Conservation (phyloP, 176 grass and related monocot genomes). For the Lolium multiflorum region DNA sequence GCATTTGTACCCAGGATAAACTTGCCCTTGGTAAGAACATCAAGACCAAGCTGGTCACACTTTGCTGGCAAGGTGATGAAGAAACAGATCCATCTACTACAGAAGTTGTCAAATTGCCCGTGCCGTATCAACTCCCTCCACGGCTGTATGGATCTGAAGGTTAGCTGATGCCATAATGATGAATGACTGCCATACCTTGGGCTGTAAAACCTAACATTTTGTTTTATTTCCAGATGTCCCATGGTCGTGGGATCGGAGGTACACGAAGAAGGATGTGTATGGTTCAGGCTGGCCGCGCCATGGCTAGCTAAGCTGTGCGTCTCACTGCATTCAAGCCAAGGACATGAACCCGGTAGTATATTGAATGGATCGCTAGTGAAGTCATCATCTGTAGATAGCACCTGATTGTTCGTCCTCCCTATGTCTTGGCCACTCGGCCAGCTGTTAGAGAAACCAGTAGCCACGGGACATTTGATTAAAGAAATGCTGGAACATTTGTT, state of each 20-base stretch:
- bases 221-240: conserved; percentile 69
- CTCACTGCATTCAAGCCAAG: background rate
- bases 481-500: background rate
- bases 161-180: conserved; percentile 5
- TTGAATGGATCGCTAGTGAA: background rate
- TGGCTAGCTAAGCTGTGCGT: conserved; percentile 51
- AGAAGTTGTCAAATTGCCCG: conserved; percentile 66
- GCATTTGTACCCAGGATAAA: conserved; percentile 29
- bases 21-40: conserved; percentile 23
- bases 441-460: background rate
- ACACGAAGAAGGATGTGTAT: conserved; percentile 83
- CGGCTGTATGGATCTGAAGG: conserved; percentile 66
- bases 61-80: conserved; percentile 60
- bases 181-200: background rate
- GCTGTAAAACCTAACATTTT: background rate
- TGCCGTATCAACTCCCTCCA: conserved; percentile 90
- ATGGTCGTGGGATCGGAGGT: conserved; percentile 94
- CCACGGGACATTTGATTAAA: background rate
- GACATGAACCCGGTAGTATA: background rate
- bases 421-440: background rate
- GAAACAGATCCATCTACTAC: conserved; percentile 27
- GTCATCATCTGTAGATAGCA: background rate
- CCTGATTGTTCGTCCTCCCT: background rate
- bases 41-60: conserved; percentile 72
- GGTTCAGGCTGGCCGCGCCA: conserved; percentile 80